Conservation (phyloP, 805 yeast species). For the Candida michaelii region DNA sequence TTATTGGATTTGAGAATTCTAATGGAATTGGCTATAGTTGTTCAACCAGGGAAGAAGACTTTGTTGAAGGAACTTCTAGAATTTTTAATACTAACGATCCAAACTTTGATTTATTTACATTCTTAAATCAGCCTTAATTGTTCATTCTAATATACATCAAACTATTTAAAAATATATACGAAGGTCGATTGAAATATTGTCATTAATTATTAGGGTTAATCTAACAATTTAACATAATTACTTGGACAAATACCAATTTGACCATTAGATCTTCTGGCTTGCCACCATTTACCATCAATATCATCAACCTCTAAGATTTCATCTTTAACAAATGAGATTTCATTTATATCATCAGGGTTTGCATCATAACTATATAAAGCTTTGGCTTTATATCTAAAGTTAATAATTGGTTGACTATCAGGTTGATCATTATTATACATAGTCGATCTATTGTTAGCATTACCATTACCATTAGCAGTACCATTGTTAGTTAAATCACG, state of each 20-base stretch:
- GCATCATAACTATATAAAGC: slow-evolving; percentile 88
- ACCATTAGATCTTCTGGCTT: slow-evolving; percentile 84
- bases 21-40: slow-evolving; percentile 15
- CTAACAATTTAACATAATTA: slow-evolving; percentile 80
- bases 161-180: slow-evolving; percentile 1
- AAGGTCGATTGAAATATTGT: background rate
- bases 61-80: slow-evolving; percentile 2
- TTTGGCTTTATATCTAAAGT: slow-evolving; percentile 80
- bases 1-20: slow-evolving; percentile 14
- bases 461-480: background rate
- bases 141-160: slow-evolving; percentile 11
- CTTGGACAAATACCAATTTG: slow-evolving; percentile 96
- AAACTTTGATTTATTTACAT: slow-evolving; percentile 1
- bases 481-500: slow-evolving; percentile 28
- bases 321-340: slow-evolving; percentile 85
- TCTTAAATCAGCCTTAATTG: slow-evolving; percentile 2
- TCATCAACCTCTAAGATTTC: slow-evolving; percentile 91
- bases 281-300: slow-evolving; percentile 98
- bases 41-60: slow-evolving; percentile 11
- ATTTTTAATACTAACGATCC: slow-evolving; percentile 1
- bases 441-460: slow-evolving; percentile 19
- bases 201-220: slow-evolving; percentile 1
- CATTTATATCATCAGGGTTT: slow-evolving; percentile 89
- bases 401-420: slow-evolving; percentile 27
- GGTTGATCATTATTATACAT: slow-evolving; percentile 22